phyloP scores from a whole-genome alignment of 2,329 filamentous ascomycete species.

The Diaporthe batatas region DNA sequence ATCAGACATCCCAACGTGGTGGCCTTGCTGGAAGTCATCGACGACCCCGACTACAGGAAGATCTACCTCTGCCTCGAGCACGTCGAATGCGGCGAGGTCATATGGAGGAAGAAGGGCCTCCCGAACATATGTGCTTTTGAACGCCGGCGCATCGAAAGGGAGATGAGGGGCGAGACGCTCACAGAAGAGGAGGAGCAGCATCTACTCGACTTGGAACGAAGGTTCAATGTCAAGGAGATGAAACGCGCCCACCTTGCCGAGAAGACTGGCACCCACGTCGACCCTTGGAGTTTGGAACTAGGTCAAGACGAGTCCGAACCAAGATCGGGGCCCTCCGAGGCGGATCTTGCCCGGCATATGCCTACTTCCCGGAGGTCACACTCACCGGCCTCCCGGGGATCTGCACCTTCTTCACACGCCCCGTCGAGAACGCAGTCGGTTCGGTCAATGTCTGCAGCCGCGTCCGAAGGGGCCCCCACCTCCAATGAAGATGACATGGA shows the following conservation, averaged over 20 bases:
- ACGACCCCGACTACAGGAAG: conserved; percentile 95
- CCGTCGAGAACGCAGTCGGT: conserved; percentile 63
- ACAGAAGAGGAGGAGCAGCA: conserved; percentile 72
- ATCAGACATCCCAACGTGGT: conserved; percentile 98
- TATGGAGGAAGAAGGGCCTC: conserved; percentile 91
- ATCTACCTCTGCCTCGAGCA: conserved; percentile 98
- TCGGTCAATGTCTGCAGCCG: conserved; percentile 56
- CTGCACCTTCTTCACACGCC: conserved; percentile 59
- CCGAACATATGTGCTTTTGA: conserved; percentile 88
- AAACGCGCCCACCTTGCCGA: conserved; percentile 68
- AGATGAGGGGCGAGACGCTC: conserved; percentile 72
- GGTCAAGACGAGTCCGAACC: conserved; percentile 62
- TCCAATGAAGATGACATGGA: conserved; percentile 66
- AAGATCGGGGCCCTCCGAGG: conserved; percentile 59
- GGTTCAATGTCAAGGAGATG: conserved; percentile 68
- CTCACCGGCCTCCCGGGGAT: conserved; percentile 55
- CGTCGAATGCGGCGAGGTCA: conserved; percentile 92
- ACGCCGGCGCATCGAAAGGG: conserved; percentile 81
- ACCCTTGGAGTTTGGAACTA: conserved; percentile 85
- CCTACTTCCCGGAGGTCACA: conserved; percentile 51
- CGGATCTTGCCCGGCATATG: conserved; percentile 56
- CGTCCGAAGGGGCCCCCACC: conserved; percentile 51
- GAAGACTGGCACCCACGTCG: conserved; percentile 69
- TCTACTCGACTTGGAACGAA: conserved; percentile 69
- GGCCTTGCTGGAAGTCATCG: conserved; percentile 94